These are phyloP conservation scores for Mycocentrospora acerina DNA, from an alignment of 2,329 filamentous ascomycete genomes.

Conservation along the genomic window DNA sequence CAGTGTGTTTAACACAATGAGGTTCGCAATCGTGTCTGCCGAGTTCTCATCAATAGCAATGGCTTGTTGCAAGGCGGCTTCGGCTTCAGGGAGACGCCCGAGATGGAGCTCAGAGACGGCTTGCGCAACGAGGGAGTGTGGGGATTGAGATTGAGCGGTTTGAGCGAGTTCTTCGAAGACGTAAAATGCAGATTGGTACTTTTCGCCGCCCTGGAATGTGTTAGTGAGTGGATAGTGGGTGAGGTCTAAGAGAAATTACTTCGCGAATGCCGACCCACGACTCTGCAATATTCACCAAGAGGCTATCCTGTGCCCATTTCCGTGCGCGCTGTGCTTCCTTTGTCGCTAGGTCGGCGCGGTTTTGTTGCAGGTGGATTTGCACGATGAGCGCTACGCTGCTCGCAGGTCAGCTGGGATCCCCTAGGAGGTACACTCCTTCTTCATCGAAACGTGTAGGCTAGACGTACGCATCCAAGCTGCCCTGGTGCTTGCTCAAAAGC, in stretches of 20 bases:
- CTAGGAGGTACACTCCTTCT: not conserved
- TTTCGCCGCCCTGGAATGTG: slow-evolving; percentile 75
- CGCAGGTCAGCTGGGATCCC: slow-evolving; percentile 3
- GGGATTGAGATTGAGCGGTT: slow-evolving; percentile 75
- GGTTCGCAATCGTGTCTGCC: slow-evolving; percentile 77
- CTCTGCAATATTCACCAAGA: slow-evolving; percentile 92
- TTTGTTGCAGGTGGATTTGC: slow-evolving; percentile 90
- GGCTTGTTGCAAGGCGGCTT: slow-evolving; percentile 80
- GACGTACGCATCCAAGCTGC: slow-evolving; percentile 70
- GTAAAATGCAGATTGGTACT: slow-evolving; percentile 96
- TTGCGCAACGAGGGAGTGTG: slow-evolving; percentile 78
- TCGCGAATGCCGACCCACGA: slow-evolving; percentile 90
- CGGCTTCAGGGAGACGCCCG: slow-evolving; percentile 83
- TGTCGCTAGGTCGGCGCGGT: slow-evolving; percentile 83
- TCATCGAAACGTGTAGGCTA: not conserved
- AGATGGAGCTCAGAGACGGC: slow-evolving; percentile 90
- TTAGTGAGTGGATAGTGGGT: slow-evolving; percentile 21
- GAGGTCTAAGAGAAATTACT: slow-evolving; percentile 54
- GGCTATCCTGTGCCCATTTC: slow-evolving; percentile 91
- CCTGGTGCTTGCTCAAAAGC: slow-evolving; percentile 79
- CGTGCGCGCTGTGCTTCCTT: slow-evolving; percentile 87
- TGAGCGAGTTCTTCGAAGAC: slow-evolving; percentile 96
- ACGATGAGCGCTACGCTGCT: slow-evolving; percentile 78
- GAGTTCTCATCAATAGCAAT: slow-evolving; percentile 71
- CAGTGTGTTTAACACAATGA: slow-evolving; percentile 76